Evolutionary conservation across 768 basidiomycete genomes (phyloP).

Genomic region (Phlebiopsis gigantea): DNA sequence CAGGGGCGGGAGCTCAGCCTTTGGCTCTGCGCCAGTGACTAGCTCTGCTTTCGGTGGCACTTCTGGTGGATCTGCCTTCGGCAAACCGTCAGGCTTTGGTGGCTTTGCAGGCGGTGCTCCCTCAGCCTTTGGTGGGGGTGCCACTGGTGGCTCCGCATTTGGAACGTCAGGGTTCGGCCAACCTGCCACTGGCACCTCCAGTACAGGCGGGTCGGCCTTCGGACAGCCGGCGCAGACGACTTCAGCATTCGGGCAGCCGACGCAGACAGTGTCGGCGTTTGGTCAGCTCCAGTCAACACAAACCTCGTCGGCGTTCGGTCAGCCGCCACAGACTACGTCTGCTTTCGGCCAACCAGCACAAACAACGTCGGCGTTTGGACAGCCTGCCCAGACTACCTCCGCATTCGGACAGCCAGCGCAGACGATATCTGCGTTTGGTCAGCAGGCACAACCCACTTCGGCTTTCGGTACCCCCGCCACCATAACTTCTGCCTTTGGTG

Average conservation of each 20-base stretch:
- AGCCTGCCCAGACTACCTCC: conserved; percentile 22
- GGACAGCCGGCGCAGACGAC: conserved; percentile 27
- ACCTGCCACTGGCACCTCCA: conserved; percentile 29
- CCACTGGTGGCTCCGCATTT: neutral
- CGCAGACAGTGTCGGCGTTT: conserved; percentile 17
- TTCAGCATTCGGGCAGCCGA: conserved; percentile 15
- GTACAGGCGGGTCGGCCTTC: conserved; percentile 30
- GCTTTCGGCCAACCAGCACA: conserved; percentile 33
- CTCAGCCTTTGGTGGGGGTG: conserved; percentile 28
- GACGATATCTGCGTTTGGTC: conserved; percentile 31
- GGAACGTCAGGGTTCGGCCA: conserved; percentile 11
- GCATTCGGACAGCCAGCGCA: conserved; percentile 23
- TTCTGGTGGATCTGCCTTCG: conserved; percentile 14
- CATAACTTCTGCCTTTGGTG: conserved; percentile 25
- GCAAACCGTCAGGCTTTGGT: conserved; percentile 24
- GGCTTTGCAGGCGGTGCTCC: conserved; percentile 15
- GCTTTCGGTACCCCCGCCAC: conserved; percentile 18
- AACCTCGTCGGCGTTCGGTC: conserved; percentile 25
- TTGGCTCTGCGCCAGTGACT: conserved; percentile 7
- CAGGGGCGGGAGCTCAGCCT: conserved; percentile 10
- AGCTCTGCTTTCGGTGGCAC: conserved; percentile 15
- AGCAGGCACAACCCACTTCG: conserved; percentile 27
- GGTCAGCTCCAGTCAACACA: conserved; percentile 13
- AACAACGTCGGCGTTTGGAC: conserved; percentile 33
- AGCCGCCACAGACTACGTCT: conserved; percentile 20